Base-by-base conservation (phyloP, 2,329 filamentous ascomycete species). In the Monosporascus cannonballus region DNA sequence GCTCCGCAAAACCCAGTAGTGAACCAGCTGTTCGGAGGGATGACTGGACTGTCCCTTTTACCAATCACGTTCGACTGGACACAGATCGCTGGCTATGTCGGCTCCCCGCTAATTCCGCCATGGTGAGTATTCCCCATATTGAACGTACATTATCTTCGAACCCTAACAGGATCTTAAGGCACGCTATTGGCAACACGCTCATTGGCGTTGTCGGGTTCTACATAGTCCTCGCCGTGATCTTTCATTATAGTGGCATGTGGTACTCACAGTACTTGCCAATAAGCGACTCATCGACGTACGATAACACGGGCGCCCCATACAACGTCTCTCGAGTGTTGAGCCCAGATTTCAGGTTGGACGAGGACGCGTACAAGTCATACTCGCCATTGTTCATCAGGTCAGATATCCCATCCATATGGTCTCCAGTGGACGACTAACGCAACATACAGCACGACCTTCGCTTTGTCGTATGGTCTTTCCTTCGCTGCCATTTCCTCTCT, bases 61-160 rank as follows among this genome's bases (percentile, higher is more conserved):
- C 86, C 87, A 1, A 81, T 90, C 34, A 89, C 86, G 0, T 89
- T 90, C 62, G 87, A 90, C 71, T 90, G 87, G 86, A 86, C 84
- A 5, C 84, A 89, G 60, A 78, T 89, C 50, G 77, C 84, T 3
- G 87, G 85, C 47, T 90, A 81, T 55, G 74, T 87, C 49, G 80
- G 81, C 30, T 87, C 83, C 9, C 86, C 86, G 20, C 69, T 90
- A 38, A 85, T 89, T 48, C 80, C 85, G 3, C 86, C 86, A 5
- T 90, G 85, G 79, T 81, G 64, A 54, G 75, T 9, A 7, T 38
- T 30, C 11, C 17, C 22, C 44, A n/a, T 41, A 7, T 36, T 51
- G 22, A 50, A 17, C 22, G 24, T 38, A n/a, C n/a, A 1, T 5
- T 7, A 14, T 11, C 25, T 11, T 14, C 48, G 18, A 51, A 22